Percentiles rank a stretch among this genome's conserved stretches.
phyloP scores from a whole-genome alignment of 129 eudicot species.

The Chrysanthemum seticuspe region DNA sequence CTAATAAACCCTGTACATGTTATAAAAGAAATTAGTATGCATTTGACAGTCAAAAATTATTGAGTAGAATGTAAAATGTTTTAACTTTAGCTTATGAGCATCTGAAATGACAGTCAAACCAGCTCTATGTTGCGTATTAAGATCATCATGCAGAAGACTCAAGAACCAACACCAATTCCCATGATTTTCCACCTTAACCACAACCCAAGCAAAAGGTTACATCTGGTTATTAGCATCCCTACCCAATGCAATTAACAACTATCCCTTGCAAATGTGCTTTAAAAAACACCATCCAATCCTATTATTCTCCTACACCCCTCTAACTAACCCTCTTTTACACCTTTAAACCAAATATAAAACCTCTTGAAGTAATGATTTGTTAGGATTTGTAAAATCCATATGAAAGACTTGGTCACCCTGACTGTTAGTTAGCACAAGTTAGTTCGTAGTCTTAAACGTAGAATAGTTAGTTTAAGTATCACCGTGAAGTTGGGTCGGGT shows the following conservation, averaged over 20 bases:
- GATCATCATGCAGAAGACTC: background rate
- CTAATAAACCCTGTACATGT: too few species aligned
- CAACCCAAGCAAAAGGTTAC: background rate
- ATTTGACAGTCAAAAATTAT: too few species aligned
- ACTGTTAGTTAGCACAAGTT: too few species aligned
- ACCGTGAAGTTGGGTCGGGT: too few species aligned
- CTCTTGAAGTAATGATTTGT: background rate
- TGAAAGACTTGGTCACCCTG: too few species aligned
- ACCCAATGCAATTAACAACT: background rate
- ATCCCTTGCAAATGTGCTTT: background rate
- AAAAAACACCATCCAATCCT: background rate
- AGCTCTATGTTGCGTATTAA: too few species aligned
- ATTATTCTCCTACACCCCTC: too few species aligned
- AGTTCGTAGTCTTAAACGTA: too few species aligned
- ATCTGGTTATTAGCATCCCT: background rate
- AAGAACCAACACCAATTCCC: background rate
- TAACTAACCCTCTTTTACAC: background rate
- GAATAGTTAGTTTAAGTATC: too few species aligned
- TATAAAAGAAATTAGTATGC: too few species aligned
- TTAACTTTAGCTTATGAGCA: background rate
- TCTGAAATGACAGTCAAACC: background rate
- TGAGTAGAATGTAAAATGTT: too few species aligned
- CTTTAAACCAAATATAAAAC: background rate
- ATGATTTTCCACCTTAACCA: background rate
- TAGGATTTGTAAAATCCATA: too few species aligned